Evolutionary conservation across 345 rosid species (phyloP).

Genomic region (Syzygium aqueum): DNA sequence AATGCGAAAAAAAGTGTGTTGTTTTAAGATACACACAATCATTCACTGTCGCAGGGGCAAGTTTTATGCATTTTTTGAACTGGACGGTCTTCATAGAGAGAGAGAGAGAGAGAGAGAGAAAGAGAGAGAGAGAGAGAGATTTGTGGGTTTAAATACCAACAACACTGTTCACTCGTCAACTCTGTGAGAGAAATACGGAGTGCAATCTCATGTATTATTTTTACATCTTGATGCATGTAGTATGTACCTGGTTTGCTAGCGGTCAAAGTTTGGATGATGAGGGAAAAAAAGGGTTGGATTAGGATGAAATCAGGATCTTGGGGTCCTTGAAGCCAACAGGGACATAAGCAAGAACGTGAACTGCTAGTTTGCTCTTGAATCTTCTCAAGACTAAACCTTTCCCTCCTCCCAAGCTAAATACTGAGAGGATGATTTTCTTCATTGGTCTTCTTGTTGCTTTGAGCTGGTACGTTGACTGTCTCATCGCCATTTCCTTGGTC

Average conservation of each 20-base stretch:
- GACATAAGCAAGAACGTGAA: conserved; percentile 26
- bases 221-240: not conserved
- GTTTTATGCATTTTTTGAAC: not conserved
- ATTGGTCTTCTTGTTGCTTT: conserved; percentile 10
- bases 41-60: not conserved
- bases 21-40: not conserved
- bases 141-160: not conserved
- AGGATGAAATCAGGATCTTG: conserved; percentile 17
- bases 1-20: not conserved
- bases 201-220: not conserved
- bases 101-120: no score
- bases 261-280: not conserved
- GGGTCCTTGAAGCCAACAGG: conserved; percentile 16
- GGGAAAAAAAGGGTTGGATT: not conserved
- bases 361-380: conserved; percentile 27
- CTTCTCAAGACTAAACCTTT: conserved; percentile 29
- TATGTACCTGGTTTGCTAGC: conserved; percentile 1
- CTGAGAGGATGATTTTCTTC: conserved; percentile 28
- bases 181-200: not conserved
- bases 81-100: not conserved
- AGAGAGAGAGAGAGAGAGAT: not conserved
- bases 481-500: conserved; percentile 12
- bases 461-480: not conserved
- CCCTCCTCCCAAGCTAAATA: conserved; percentile 31
- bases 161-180: not conserved